A percentile compares a stretch with the other conserved stretches of the same genome.
phyloP scores from a whole-genome alignment of 108 stramenopile species.

The Nannochloropsis salina region DNA sequence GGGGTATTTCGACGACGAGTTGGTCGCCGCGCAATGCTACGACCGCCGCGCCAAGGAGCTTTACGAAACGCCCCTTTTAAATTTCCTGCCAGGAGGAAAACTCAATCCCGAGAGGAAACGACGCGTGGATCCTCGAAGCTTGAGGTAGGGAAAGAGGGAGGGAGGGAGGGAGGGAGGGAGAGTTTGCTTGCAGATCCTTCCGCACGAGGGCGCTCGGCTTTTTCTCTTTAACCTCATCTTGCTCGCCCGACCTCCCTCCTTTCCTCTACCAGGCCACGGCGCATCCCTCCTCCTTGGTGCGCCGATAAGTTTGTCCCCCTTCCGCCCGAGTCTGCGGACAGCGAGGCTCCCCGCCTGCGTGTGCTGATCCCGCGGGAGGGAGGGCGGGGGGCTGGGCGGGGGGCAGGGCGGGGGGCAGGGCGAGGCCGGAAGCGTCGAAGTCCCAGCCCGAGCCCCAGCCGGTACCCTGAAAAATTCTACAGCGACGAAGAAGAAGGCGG shows the following conservation, averaged over 20 bases:
- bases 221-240: background rate
- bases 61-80: background rate
- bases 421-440: background rate
- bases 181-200: background rate
- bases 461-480: background rate
- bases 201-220: background rate
- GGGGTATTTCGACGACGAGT: background rate
- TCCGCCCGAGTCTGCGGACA: background rate
- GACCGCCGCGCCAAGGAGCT: background rate
- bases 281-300: background rate
- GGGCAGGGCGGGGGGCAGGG: background rate
- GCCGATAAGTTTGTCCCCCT: background rate
- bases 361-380: background rate
- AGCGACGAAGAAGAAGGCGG: background rate
- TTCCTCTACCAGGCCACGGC: background rate
- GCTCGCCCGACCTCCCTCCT: background rate
- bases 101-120: background rate
- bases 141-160: background rate
- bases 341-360: background rate
- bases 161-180: background rate
- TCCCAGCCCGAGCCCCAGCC: background rate
- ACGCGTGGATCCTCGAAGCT: constrained; percentile 9
- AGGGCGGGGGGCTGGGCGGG: background rate
- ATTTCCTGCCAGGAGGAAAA: background rate
- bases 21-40: constrained; percentile 4